Evolutionary conservation across 2,329 filamentous ascomycete species (phyloP).

Genomic region (Metarhizium anisopliae): DNA sequence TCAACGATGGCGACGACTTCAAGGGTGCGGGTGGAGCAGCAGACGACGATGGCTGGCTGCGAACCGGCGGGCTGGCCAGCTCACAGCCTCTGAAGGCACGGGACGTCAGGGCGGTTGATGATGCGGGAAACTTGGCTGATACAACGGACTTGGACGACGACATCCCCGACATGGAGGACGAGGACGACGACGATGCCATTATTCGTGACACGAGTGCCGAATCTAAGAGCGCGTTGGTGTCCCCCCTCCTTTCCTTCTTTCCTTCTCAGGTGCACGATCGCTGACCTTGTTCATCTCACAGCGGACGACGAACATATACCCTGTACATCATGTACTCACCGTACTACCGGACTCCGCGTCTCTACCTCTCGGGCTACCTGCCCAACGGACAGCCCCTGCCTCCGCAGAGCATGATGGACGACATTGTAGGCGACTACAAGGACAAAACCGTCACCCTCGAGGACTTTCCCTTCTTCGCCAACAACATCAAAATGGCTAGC

Average conservation of each 20-base stretch:
- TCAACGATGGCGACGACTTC: constrained; percentile 66
- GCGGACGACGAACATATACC: constrained; percentile 84
- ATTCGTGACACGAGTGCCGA: constrained; percentile 59
- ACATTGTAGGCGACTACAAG: constrained; percentile 93
- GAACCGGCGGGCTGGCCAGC: constrained; percentile 71
- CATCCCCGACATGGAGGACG: constrained; percentile 97
- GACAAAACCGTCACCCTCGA: constrained; percentile 98
- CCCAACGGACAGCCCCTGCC: constrained; percentile 71
- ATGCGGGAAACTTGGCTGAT: constrained; percentile 77
- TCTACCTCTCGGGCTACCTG: constrained; percentile 88
- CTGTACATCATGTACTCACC: constrained; percentile 98
- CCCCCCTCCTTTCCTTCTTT: background rate
- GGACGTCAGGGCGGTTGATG: constrained; percentile 83
- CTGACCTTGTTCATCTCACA: constrained; percentile 25
- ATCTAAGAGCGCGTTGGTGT: constrained; percentile 35
- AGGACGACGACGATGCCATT: constrained; percentile 94
- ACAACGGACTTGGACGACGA: constrained; percentile 64
- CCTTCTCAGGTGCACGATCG: background rate
- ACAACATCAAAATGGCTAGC: constrained; percentile 88
- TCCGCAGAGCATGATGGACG: constrained; percentile 87
- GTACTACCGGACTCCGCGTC: constrained; percentile 90
- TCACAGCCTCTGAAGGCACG: constrained; percentile 67
- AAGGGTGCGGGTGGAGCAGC: constrained; percentile 34
- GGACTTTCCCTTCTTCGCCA: constrained; percentile 91
- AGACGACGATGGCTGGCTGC: constrained; percentile 85